phyloP scores from a whole-genome alignment of 345 rosid genomes.

The Atalantia buxifolia region DNA sequence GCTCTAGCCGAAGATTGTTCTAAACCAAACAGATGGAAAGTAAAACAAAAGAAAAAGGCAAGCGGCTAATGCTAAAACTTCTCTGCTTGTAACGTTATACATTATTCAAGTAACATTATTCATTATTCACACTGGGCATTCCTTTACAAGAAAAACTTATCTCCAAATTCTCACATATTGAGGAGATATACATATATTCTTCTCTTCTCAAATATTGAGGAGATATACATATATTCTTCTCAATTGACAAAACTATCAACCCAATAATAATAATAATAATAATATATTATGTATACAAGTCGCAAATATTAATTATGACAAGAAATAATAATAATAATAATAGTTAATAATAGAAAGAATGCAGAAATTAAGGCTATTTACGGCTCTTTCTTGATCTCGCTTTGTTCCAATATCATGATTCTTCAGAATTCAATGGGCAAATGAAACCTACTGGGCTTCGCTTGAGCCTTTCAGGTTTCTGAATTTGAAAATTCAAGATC shows the following conservation, averaged over 20 bases:
- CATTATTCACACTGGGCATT: no score
- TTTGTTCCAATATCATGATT: neutral
- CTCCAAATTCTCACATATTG: neutral
- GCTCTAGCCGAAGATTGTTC: no score
- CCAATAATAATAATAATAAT: neutral
- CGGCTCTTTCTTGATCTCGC: neutral
- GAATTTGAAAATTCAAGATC: neutral
- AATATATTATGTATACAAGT: neutral
- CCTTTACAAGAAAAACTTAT: neutral
- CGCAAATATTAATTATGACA: neutral
- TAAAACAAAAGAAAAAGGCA: no score
- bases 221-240: neutral
- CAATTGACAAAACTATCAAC: neutral
- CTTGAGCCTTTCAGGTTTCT: neutral
- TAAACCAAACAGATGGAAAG: no score
- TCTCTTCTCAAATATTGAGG: neutral
- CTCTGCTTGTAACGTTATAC: neutral
- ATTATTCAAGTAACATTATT: no score
- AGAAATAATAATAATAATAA: slow-evolving; percentile 4
- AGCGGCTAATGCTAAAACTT: neutral
- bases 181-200: no score
- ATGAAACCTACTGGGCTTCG: neutral
- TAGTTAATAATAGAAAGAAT: neutral
- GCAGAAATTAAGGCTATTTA: neutral
- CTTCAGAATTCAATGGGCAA: neutral